These are phyloP conservation scores for Jaltomata sinuosa DNA, from an alignment of 257 asterid species.

Conservation along the genomic window DNA sequence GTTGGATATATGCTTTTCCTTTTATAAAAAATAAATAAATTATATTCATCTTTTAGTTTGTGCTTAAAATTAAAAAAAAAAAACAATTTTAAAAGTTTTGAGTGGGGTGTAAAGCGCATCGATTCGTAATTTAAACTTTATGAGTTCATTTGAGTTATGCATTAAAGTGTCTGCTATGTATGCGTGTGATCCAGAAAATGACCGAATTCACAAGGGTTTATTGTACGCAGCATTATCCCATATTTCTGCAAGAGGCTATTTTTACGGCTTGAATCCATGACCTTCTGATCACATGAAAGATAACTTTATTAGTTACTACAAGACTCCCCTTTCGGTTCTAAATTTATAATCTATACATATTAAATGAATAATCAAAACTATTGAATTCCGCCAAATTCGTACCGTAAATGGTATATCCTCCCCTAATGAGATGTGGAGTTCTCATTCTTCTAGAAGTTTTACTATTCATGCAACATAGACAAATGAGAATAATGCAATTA, in stretches of 20 bases:
- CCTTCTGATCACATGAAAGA: too few relatives aligned
- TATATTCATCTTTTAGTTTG: background rate
- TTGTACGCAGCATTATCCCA: too few relatives aligned
- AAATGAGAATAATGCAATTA: background rate
- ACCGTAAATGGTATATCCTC: background rate
- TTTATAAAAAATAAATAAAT: background rate
- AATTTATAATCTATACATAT: background rate
- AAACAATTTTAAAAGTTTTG: background rate
- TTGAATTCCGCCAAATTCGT: background rate
- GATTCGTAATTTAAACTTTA: background rate
- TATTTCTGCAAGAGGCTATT: too few relatives aligned
- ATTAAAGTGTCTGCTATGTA: too few relatives aligned
- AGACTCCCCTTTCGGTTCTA: background rate
- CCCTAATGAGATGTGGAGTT: background rate
- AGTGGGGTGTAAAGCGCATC: accelerated
- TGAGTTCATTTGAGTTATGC: too few relatives aligned
- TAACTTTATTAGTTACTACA: too few relatives aligned
- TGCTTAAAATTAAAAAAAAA: background rate
- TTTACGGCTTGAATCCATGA: too few relatives aligned
- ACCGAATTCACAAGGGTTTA: too few relatives aligned
- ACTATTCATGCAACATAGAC: background rate
- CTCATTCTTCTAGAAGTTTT: background rate
- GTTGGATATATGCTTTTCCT: background rate
- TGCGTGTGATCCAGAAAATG: too few relatives aligned
- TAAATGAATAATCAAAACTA: background rate